Percentiles rank a stretch among this genome's conserved stretches.
Evolutionary conservation across 83 land plant genomes (phyloP).

Genomic region (Diphasiastrum complanatum): DNA sequence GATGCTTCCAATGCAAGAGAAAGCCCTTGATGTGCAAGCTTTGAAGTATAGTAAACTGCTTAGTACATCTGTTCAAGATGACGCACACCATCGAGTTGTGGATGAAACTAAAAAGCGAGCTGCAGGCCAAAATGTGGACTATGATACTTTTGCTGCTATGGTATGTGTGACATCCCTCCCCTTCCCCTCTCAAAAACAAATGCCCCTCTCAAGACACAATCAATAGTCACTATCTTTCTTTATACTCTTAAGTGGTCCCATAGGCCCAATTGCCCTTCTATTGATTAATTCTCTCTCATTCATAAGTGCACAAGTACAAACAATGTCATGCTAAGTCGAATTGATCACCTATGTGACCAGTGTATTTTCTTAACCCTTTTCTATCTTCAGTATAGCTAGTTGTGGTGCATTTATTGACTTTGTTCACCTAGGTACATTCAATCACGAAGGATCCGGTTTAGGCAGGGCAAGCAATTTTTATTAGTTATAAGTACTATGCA

Average conservation of each 20-base stretch:
- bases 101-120: conserved; percentile 14
- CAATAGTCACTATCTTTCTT: not conserved
- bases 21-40: not conserved
- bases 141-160: conserved; percentile 11
- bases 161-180: not conserved
- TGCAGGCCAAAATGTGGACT: conserved; percentile 17
- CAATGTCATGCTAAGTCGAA: too few relatives aligned
- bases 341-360: too few relatives aligned
- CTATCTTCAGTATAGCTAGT: too few relatives aligned
- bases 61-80: conserved; percentile 13
- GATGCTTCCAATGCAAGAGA: too few relatives aligned
- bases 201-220: not conserved
- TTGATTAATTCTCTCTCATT: too few relatives aligned
- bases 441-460: too few relatives aligned
- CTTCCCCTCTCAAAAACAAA: not conserved
- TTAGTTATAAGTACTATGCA: too few relatives aligned
- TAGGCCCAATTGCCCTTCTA: not conserved
- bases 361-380: too few relatives aligned
- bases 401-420: too few relatives aligned
- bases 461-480: too few relatives aligned
- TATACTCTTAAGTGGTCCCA: not conserved
- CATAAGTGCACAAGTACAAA: too few relatives aligned
- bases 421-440: too few relatives aligned
- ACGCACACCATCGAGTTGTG: not conserved
- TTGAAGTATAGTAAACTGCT: conserved; percentile 5